These are phyloP conservation scores for Paraconiothyrium sp. DNA, from an alignment of 2,329 filamentous ascomycete species.

Conservation along the genomic window DNA sequence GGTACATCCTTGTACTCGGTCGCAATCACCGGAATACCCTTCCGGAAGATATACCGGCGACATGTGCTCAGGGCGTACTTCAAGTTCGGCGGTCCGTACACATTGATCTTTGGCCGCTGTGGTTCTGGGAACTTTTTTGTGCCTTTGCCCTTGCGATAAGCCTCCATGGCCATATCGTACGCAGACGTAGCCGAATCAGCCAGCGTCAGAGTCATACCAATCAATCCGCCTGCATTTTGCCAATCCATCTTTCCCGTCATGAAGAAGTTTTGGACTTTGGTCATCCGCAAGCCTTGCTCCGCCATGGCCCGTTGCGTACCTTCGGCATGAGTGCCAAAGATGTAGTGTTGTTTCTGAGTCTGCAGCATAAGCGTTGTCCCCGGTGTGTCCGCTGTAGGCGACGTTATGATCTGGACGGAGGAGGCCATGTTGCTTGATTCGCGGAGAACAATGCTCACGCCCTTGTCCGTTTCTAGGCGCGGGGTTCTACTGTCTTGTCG, in stretches of 20 bases:
- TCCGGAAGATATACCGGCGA: conserved; percentile 85
- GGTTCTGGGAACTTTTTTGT: conserved; percentile 29
- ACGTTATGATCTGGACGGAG: conserved; percentile 77
- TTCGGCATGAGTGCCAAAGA: conserved; percentile 85
- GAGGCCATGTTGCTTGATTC: conserved; percentile 68
- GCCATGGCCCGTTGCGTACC: conserved; percentile 82
- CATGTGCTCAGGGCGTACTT: conserved; percentile 83
- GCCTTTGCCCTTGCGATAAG: conserved; percentile 31
- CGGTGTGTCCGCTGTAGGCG: conserved; percentile 86
- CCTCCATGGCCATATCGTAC: conserved; percentile 56
- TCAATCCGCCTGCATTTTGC: conserved; percentile 79
- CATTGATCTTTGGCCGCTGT: conserved; percentile 48
- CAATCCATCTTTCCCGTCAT: conserved; percentile 81
- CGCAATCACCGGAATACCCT: conserved; percentile 76
- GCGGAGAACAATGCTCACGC: not conserved
- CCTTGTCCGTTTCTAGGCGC: not conserved
- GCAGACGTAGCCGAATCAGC: conserved; percentile 70
- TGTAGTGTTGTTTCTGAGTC: conserved; percentile 82
- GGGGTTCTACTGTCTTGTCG: conserved; percentile 12
- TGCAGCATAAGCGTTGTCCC: conserved; percentile 81
- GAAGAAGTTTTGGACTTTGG: conserved; percentile 79
- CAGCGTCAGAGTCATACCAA: conserved; percentile 85
- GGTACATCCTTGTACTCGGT: conserved; percentile 67
- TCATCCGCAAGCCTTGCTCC: conserved; percentile 72
- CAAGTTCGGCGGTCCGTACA: conserved; percentile 85